These are phyloP conservation scores for Diddensiella transvaalensis DNA, from an alignment of 805 yeast species.

Conservation along the genomic window DNA sequence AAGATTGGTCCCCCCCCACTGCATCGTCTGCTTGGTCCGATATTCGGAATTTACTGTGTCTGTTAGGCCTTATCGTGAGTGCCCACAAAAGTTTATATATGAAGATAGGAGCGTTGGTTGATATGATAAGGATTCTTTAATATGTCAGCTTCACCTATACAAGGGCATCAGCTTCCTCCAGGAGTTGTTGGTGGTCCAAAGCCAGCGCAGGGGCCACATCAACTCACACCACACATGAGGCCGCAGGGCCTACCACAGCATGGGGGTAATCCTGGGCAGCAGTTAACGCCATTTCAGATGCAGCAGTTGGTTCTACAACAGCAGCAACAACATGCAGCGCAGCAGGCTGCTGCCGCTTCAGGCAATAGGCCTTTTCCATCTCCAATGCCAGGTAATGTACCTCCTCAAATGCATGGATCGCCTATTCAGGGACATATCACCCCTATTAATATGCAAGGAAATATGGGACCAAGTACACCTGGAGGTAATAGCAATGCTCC, in stretches of 20 bases:
- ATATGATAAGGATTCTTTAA: conserved; percentile 8
- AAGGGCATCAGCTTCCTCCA: conserved; percentile 21
- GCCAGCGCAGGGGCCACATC: conserved; percentile 8
- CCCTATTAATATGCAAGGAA: conserved; percentile 1
- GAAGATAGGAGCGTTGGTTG: neutral
- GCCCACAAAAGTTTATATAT: no score
- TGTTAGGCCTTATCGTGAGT: no score
- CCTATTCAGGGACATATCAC: conserved; percentile 10
- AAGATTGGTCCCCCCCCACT: no score
- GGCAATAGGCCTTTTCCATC: neutral
- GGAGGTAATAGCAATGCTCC: conserved; percentile 3
- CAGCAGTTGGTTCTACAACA: conserved; percentile 13
- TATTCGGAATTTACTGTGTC: no score
- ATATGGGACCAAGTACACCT: conserved; percentile 1
- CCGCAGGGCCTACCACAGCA: conserved; percentile 6
- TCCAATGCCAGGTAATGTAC: conserved; percentile 1
- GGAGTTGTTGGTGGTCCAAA: conserved; percentile 13
- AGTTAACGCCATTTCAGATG: conserved; percentile 11
- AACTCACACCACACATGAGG: conserved; percentile 7
- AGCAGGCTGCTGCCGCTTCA: neutral
- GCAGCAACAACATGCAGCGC: conserved; percentile 14
- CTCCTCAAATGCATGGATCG: conserved; percentile 7
- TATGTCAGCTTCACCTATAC: conserved; percentile 24
- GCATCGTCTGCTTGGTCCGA: no score
- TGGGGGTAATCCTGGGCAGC: conserved; percentile 6